Evolutionary conservation across 2,329 filamentous ascomycete genomes (phyloP).

Genomic region (Coniochaeta sp.): DNA sequence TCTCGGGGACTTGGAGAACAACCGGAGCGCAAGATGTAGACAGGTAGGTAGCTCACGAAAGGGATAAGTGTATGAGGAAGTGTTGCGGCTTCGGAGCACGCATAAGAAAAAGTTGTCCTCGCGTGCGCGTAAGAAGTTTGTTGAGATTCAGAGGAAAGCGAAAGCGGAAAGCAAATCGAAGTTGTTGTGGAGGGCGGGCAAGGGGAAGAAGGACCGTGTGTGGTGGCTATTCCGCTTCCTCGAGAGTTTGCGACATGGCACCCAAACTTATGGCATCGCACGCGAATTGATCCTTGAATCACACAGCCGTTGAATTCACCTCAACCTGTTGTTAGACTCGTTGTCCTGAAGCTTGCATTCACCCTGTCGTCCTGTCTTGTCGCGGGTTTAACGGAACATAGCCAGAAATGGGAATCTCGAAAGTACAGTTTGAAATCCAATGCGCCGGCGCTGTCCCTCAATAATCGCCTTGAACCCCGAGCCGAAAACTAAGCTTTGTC

Average conservation of each 20-base stretch:
- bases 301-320: neutral
- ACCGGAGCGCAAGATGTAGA: too few species aligned
- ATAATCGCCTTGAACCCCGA: neutral
- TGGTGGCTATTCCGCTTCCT: slow-evolving; percentile 1
- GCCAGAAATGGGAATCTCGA: neutral
- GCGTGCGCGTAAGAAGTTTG: neutral
- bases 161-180: neutral
- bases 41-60: neutral
- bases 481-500: slow-evolving; percentile 1
- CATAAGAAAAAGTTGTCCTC: neutral
- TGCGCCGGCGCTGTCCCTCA: neutral
- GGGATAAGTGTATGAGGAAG: neutral
- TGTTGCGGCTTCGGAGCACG: neutral
- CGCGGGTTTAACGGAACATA: neutral
- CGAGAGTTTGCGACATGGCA: slow-evolving; percentile 4
- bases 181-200: neutral
- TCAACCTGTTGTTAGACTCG: neutral
- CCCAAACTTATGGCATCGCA: neutral
- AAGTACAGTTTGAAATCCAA: neutral
- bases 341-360: neutral
- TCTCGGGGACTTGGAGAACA: neutral
- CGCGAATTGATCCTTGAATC: neutral
- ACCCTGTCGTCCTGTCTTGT: neutral
- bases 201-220: neutral
- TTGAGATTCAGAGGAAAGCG: neutral